Evolutionary conservation across 176 grass and related monocot species (phyloP).

Genomic region (Poa annua): DNA sequence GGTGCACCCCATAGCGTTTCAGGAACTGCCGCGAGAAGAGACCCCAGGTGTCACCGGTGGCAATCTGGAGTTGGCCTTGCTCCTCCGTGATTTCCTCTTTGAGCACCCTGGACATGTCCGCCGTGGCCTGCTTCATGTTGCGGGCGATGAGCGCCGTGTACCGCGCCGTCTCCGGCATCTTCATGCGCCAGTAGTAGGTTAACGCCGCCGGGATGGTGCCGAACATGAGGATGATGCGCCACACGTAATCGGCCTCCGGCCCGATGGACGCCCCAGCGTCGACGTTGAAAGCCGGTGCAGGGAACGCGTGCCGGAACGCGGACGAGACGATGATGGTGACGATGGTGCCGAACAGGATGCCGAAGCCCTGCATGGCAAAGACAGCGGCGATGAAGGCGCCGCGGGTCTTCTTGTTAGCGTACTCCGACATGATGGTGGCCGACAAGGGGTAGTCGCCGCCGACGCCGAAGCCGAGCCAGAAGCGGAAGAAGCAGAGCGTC

Average conservation of each 20-base stretch:
- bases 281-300: conserved; percentile 33
- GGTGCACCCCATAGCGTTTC: conserved; percentile 60
- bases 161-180: conserved; percentile 87
- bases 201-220: conserved; percentile 59
- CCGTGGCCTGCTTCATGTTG: conserved; percentile 65
- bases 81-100: conserved; percentile 38
- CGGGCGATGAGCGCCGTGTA: conserved; percentile 79
- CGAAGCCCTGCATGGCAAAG: conserved; percentile 86
- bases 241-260: conserved; percentile 61
- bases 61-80: neutral
- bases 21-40: conserved; percentile 73
- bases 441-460: conserved; percentile 76
- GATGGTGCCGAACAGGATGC: conserved; percentile 61
- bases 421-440: conserved; percentile 80
- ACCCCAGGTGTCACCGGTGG: conserved; percentile 39
- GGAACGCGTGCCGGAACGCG: conserved; percentile 49
- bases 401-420: conserved; percentile 75
- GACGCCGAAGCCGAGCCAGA: conserved; percentile 86
- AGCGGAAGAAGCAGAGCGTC: conserved; percentile 75
- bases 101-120: conserved; percentile 83
- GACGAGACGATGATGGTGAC: conserved; percentile 56
- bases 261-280: conserved; percentile 34
- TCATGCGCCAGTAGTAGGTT: conserved; percentile 94
- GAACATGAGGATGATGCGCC: conserved; percentile 82
- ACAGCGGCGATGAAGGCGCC: conserved; percentile 82